Evolutionary conservation across 148 eudicot genomes (phyloP).

Genomic region (Spergularia marina): DNA sequence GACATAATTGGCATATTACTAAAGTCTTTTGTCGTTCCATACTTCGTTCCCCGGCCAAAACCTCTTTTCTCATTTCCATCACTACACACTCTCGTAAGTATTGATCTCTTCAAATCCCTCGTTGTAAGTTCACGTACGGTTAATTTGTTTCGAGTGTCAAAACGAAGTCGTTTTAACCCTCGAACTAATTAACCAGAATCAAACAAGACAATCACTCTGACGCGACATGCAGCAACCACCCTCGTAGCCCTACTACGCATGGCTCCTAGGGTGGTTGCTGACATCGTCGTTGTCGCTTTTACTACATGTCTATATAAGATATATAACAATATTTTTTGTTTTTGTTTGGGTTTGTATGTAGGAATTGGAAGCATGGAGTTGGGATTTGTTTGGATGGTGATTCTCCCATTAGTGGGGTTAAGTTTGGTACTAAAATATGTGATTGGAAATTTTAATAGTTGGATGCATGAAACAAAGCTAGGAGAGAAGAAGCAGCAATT

Average conservation of each 20-base stretch:
- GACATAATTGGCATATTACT: background rate
- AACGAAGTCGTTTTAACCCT: too few relatives aligned
- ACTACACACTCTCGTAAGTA: conserved; percentile 1
- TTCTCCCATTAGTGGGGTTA: conserved; percentile 5
- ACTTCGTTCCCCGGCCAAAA: background rate
- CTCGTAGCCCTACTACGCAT: too few relatives aligned
- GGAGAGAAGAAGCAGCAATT: conserved; percentile 47
- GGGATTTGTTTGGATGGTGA: conserved; percentile 5
- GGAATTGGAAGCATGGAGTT: conserved; percentile 13
- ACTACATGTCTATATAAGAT: background rate
- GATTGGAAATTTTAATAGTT: conserved; percentile 40
- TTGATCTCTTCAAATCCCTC: background rate
- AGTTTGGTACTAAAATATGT: conserved; percentile 25
- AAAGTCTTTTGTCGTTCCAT: background rate
- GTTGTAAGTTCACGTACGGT: too few relatives aligned
- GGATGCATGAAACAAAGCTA: conserved; percentile 50
- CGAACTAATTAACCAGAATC: too few relatives aligned
- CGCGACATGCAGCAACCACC: too few relatives aligned
- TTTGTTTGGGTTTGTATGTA: background rate
- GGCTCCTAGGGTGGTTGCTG: too few relatives aligned
- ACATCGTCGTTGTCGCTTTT: too few relatives aligned
- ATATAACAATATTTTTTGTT: background rate
- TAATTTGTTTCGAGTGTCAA: too few relatives aligned
- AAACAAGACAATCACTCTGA: too few relatives aligned
- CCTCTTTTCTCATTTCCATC: background rate